These are phyloP conservation scores for Calonectria multiphialidica DNA, from an alignment of 2,329 filamentous ascomycete species.

Conservation along the genomic window DNA sequence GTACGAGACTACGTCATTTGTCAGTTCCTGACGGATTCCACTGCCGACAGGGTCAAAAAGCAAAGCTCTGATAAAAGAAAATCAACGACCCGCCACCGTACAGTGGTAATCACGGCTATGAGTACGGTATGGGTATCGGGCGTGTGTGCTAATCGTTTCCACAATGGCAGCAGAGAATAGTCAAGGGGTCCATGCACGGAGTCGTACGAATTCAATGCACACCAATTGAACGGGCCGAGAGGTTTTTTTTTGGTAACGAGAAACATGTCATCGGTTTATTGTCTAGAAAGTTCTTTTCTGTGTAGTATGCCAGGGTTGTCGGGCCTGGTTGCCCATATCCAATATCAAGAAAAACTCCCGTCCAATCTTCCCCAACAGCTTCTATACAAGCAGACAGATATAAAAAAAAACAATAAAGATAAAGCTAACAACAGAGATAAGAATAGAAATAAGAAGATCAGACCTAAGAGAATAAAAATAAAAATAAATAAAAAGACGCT, in stretches of 20 bases:
- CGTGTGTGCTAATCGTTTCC: background rate
- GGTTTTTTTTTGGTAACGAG: background rate
- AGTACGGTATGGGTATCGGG: background rate
- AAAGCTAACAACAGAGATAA: background rate
- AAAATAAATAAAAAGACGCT: slow-evolving; percentile 13
- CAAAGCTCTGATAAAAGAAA: background rate
- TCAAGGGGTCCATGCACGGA: background rate
- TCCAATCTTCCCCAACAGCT: background rate
- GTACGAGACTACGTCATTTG: slow-evolving; percentile 4
- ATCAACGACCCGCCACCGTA: slow-evolving; percentile 2
- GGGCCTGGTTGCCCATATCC: slow-evolving; percentile 1
- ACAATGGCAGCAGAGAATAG: background rate
- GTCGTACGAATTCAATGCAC: slow-evolving; percentile 2
- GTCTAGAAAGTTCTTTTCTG: slow-evolving; percentile 2
- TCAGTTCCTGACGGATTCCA: background rate
- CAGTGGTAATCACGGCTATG: background rate
- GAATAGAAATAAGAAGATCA: background rate
- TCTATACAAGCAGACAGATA: background rate
- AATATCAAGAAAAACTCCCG: slow-evolving; percentile 7
- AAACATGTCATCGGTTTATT: slow-evolving; percentile 2
- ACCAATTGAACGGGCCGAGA: background rate
- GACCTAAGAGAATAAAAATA: slow-evolving; percentile 9
- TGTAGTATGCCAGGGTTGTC: slow-evolving; percentile 5
- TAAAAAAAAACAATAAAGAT: background rate
- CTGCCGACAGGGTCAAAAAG: slow-evolving; percentile 3